Evolutionary conservation across 495 filamentous ascomycete genomes (phyloP), one percentile per base, ranked within the genome.

Genomic region (Penicillium fimorum): DNA sequence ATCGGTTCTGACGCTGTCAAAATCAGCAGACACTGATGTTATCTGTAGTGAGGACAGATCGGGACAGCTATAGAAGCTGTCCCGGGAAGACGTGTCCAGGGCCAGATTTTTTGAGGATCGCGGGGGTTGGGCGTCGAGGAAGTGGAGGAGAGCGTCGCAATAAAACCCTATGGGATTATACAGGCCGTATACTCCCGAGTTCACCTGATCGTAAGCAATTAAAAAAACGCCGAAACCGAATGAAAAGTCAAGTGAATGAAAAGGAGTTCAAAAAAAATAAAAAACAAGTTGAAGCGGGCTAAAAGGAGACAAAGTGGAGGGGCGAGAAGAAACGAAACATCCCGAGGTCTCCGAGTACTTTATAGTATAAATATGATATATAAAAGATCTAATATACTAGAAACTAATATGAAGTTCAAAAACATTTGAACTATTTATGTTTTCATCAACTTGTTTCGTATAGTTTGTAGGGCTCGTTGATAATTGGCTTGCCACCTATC

Each of bases 61-160:
- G 70, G 75, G 74, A 76, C 74, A 79, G 76, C 76, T 77, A 67
- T 71, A 65, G 59, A 71, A 77, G 76, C 76, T 77, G 76, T 70
- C 73, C 72, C 74, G 71, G 59, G 68, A 66, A 60, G 71, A 64
- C 44, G 68, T 70, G 65, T 72, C 71, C 69, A 67, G 67, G 73
- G 75, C 76, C 76, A 79, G 73, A 63, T 66, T 79, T 79, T 62
- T 72, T 48, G 63, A 61, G 64, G 51, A 58, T 62, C 63, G 56
- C 60, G 62, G 65, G 64, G 56, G 48, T 56, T 50, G 55, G 66
- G 50, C 61, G 65, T 59, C 61, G 57, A 61, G 37, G n/a, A 47
- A 57, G 47, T 40, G 45, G 53, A 35, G 58, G 51, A 49, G 60
- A 55, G 63, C 55, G 53, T 62, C 53, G 62, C 62, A 65, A 60